Percentiles rank a stretch among this genome's conserved stretches.
phyloP scores from a whole-genome alignment of 345 rosid genomes.

The Cardiospermum halicacabum region DNA sequence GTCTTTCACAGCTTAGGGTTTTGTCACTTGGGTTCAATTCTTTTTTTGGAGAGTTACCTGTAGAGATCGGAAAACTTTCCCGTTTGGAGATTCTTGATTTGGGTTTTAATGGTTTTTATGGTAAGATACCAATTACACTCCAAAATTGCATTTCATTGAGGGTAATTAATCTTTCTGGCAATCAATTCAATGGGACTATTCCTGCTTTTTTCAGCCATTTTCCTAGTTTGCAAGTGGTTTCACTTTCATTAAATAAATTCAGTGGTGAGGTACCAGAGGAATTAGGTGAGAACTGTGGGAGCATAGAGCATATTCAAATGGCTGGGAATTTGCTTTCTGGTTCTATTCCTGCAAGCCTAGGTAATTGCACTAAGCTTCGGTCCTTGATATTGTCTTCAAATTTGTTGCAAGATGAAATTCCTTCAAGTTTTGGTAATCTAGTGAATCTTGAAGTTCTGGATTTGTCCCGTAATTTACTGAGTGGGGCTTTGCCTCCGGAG shows the following conservation, averaged over 20 bases:
- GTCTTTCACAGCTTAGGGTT: slow-evolving; percentile 32
- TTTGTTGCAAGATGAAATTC: slow-evolving; percentile 36
- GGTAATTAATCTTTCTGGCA: slow-evolving; percentile 40
- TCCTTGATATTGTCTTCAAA: slow-evolving; percentile 38
- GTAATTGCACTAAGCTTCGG: slow-evolving; percentile 32
- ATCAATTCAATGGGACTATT: slow-evolving; percentile 35
- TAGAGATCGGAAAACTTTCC: slow-evolving; percentile 33
- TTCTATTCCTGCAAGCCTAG: slow-evolving; percentile 36
- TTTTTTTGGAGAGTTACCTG: slow-evolving; percentile 36
- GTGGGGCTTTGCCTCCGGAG: slow-evolving; percentile 38
- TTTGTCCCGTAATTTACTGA: slow-evolving; percentile 38
- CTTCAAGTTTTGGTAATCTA: slow-evolving; percentile 29
- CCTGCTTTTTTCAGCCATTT: slow-evolving; percentile 22
- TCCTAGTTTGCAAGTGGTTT: slow-evolving; percentile 22
- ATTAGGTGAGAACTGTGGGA: slow-evolving; percentile 33
- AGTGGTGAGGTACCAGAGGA: slow-evolving; percentile 30
- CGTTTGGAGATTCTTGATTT: slow-evolving; percentile 45
- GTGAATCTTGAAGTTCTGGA: slow-evolving; percentile 42
- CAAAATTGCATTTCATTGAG: slow-evolving; percentile 32
- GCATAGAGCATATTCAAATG: slow-evolving; percentile 37
- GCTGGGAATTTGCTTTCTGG: slow-evolving; percentile 37
- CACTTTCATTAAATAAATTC: slow-evolving; percentile 34
- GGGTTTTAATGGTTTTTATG: slow-evolving; percentile 41
- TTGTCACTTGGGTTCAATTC: slow-evolving; percentile 37
- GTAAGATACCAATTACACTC: slow-evolving; percentile 28